Evolutionary conservation across 2,329 filamentous ascomycete genomes (phyloP).

Genomic region (Arachnomyces sp.): DNA sequence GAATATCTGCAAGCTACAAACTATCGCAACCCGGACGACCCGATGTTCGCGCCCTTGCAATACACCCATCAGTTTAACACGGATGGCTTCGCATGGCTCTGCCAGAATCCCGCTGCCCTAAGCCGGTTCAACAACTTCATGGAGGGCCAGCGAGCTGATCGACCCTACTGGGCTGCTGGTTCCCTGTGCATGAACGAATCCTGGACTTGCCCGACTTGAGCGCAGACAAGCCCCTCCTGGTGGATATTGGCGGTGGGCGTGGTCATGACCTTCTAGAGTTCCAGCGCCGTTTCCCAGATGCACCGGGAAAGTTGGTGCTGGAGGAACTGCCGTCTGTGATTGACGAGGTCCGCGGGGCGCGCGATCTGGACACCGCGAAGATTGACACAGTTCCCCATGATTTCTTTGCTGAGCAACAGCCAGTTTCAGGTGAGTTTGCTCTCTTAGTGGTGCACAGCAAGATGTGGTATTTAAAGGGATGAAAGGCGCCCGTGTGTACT

Average conservation of each 20-base stretch:
- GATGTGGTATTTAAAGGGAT: constrained; percentile 3
- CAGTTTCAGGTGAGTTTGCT: constrained; percentile 6
- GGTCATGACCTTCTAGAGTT: constrained; percentile 26
- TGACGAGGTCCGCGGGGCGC: constrained; percentile 10
- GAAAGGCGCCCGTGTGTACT: constrained; percentile 19
- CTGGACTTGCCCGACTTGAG: constrained; percentile 4
- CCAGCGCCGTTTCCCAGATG: constrained; percentile 19
- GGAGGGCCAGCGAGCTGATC: constrained; percentile 15
- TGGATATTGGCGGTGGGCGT: constrained; percentile 32
- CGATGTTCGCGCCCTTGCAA: constrained; percentile 9
- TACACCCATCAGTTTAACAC: constrained; percentile 9
- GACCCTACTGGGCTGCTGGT: constrained; percentile 17
- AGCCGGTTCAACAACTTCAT: constrained; percentile 16
- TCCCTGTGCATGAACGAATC: constrained; percentile 14
- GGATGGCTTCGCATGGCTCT: constrained; percentile 15
- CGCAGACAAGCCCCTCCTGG: constrained; percentile 13
- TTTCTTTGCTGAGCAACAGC: constrained; percentile 10
- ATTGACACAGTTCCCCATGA: constrained; percentile 8
- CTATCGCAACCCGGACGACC: constrained; percentile 14
- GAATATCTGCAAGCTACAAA: constrained; percentile 12
- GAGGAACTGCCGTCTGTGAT: constrained; percentile 31
- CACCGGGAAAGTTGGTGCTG: constrained; percentile 24
- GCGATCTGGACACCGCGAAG: constrained; percentile 1
- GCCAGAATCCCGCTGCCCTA: constrained; percentile 13
- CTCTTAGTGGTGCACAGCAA: too few species aligned